Evolutionary conservation across 257 asterid genomes (phyloP), one percentile per base, ranked within the genome.

Genomic region (Echium plantagineum): DNA sequence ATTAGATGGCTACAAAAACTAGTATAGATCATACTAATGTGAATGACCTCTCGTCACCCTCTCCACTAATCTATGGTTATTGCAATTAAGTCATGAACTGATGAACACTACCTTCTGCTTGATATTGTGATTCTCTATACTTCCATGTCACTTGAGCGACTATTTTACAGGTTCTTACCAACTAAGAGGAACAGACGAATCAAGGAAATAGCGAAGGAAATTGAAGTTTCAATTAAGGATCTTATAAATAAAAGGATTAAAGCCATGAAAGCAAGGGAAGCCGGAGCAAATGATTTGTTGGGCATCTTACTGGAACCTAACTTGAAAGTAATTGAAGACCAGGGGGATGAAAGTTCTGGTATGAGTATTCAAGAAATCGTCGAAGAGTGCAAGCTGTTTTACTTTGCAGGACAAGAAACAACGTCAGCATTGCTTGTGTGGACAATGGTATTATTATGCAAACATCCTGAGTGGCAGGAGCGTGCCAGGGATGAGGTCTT

Each of bases 351-450:
- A 63, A 64, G 10, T 4, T 75, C 31, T 35, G 87, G 80, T 9
- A 67, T 81, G 78, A 81, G 61, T 4, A 68, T 64, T 4, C 21
- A 56, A 7, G 76, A 81, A 46, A 72, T 81, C 1, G 63, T 81
- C 7, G 79, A 81, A 31, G 87, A 81, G 59, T 81, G 84, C 84
- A 81, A 71, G 61, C 58, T 81, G 21, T 78, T 81, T 66, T 75
- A 78, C 61, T 75, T 75, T 56, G 81, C 80, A 9, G 82, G 87
- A 4, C 86, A 84, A 56, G 94, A 85, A 47, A 85, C 83, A 4
- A 85, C 87, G 6, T 76, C 85, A 0, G 54, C 58, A 13, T 61
- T 82, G 63, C 80, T 85, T 17, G 74, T 75, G 0, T 85, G 94
- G 94, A 68, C 90, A 4, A 12, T 85, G 76, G 51, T 85, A 68